Evolutionary conservation across 1,139 yeast genomes (phyloP), one percentile per base, ranked within the genome.

Genomic region (Schizosaccharomyces versatilis): DNA sequence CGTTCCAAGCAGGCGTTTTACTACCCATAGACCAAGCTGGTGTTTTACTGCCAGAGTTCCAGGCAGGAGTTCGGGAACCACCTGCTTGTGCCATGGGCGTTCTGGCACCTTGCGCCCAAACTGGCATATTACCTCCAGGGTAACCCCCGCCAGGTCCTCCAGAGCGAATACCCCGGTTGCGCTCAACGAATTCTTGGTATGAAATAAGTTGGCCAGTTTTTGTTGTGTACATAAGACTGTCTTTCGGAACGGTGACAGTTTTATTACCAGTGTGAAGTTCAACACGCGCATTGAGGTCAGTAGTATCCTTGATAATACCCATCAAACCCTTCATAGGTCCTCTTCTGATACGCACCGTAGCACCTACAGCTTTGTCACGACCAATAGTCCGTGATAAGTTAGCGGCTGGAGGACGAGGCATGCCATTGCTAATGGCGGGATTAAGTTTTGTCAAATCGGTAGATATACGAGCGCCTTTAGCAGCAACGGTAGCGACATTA

Each of bases 221-320:
- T 9, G 47, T 36, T 19, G 54, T 75, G 59, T 86, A 84, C 61
- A 82, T 75, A 62, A 90, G 74, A 65, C 79, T 83, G 44, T 77
- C 75, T 65, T 88, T 88, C 62, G 79, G 81, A 44, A 90, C 86
- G 60, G 90, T 85, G 60, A 88, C 79, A 59, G 81, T 84, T 67
- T 90, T 93, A 64, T 81, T 81, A 63, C 86, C 88, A 42, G 96
- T 84, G 67, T 90, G 97, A 60, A 90, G 75, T 68, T 90, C 99
- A 53, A 90, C 83, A 59, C 97, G 77, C 2, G 97, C 97, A 62
- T 75, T 77, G 19, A 81, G 81, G 59, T 94, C 98, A 62, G 86
- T 93, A 12, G 95, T 84, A 65, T 90, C 97, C 59, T 84, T 83
- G 47, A 93, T 86, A 61, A 84, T 83, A 65, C 98, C 99, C 72